Evolutionary conservation across 495 filamentous ascomycete species (phyloP).

Genomic region (Podospora anserina): DNA sequence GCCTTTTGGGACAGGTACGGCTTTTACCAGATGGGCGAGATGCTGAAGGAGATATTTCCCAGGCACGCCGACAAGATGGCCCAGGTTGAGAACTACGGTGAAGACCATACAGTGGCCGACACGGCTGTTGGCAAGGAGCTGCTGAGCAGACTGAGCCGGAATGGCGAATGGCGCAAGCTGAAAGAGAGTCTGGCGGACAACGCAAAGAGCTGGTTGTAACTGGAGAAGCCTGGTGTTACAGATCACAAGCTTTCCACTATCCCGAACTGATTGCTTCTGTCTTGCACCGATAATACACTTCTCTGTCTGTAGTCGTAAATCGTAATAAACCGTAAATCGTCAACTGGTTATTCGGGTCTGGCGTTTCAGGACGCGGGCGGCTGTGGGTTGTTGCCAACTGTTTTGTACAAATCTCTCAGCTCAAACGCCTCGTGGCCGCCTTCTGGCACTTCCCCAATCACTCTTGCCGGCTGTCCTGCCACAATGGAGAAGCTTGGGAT

Average conservation of each 20-base stretch:
- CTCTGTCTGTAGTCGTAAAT: background rate
- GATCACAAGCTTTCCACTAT: conserved; percentile 15
- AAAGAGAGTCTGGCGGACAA: conserved; percentile 35
- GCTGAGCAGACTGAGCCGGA: conserved; percentile 32
- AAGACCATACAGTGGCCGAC: conserved; percentile 36
- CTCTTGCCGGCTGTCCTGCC: conserved; percentile 72
- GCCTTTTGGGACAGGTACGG: conserved; percentile 35
- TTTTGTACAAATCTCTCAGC: conserved; percentile 53
- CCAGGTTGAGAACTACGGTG: conserved; percentile 26
- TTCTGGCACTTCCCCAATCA: conserved; percentile 83
- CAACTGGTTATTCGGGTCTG: background rate
- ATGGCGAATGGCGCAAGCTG: conserved; percentile 33
- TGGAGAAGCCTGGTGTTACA: conserved; percentile 17
- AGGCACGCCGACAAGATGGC: conserved; percentile 23
- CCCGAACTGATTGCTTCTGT: background rate
- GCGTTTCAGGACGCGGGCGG: conserved; percentile 35
- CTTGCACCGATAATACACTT: background rate
- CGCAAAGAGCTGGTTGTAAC: conserved; percentile 25
- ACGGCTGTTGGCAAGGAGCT: conserved; percentile 32
- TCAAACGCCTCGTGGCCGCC: conserved; percentile 63
- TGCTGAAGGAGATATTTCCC: conserved; percentile 33
- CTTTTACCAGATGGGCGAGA: conserved; percentile 29
- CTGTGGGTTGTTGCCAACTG: conserved; percentile 50
- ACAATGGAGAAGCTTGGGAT: conserved; percentile 87
- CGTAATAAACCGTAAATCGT: background rate